These are phyloP conservation scores for Nemania abortiva DNA, from an alignment of 2,329 filamentous ascomycete genomes.

Conservation along the genomic window DNA sequence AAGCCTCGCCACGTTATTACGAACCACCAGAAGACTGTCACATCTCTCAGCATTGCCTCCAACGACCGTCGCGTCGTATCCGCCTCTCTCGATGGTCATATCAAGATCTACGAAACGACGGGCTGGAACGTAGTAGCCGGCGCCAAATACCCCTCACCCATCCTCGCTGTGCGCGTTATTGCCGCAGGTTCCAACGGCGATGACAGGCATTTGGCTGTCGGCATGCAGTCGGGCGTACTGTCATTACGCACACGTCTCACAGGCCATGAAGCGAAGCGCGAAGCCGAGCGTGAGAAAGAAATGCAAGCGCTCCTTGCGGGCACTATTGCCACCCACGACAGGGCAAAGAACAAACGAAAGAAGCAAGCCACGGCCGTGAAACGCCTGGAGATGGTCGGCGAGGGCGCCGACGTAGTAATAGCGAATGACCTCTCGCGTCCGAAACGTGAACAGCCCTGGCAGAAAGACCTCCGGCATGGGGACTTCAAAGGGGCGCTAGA, in stretches of 20 bases:
- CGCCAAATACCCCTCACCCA: conserved; percentile 91
- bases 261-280: conserved; percentile 81
- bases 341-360: conserved; percentile 77
- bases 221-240: conserved; percentile 93
- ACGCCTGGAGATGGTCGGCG: conserved; percentile 82
- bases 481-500: conserved; percentile 84
- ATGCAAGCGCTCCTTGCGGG: conserved; percentile 86
- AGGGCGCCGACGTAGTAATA: conserved; percentile 89
- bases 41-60: conserved; percentile 83
- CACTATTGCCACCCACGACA: conserved; percentile 81
- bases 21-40: conserved; percentile 98
- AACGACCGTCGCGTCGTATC: conserved; percentile 84
- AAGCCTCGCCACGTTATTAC: conserved; percentile 87
- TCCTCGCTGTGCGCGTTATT: conserved; percentile 85
- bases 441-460: conserved; percentile 76
- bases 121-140: conserved; percentile 97
- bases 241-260: conserved; percentile 90
- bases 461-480: conserved; percentile 81
- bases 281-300: conserved; percentile 82
- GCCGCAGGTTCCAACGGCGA: conserved; percentile 74
- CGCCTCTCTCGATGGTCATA: conserved; percentile 91
- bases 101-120: conserved; percentile 95
- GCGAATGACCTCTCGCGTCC: conserved; percentile 69
- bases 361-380: conserved; percentile 59
- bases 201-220: conserved; percentile 93